These are phyloP conservation scores for Daldinia sp. DNA, from an alignment of 2,329 filamentous ascomycete species.

Conservation along the genomic window DNA sequence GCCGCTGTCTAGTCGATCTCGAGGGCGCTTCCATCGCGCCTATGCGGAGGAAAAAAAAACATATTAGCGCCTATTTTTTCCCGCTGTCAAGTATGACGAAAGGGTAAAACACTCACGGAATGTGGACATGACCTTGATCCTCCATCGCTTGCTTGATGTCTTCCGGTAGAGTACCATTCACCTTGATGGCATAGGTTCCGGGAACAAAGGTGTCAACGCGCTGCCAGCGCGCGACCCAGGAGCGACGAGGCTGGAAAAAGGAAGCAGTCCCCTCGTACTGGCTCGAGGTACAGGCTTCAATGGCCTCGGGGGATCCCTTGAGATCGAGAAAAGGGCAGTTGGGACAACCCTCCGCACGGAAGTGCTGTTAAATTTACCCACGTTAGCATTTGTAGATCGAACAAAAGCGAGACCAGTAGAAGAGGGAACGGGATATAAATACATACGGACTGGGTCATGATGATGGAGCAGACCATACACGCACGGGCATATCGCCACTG, in stretches of 20 bases:
- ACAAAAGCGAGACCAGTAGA: not conserved
- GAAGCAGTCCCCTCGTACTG: slow-evolving; percentile 95
- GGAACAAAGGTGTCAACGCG: slow-evolving; percentile 86
- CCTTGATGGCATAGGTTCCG: slow-evolving; percentile 94
- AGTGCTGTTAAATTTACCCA: slow-evolving; percentile 65
- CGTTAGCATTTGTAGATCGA: not conserved
- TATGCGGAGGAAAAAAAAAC: slow-evolving; percentile 5
- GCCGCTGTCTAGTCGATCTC: slow-evolving; percentile 33
- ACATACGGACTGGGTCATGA: slow-evolving; percentile 79
- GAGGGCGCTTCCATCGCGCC: slow-evolving; percentile 39
- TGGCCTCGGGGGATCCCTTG: slow-evolving; percentile 77
- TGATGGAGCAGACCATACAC: slow-evolving; percentile 98
- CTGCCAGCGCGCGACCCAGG: slow-evolving; percentile 98
- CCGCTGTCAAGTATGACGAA: not conserved
- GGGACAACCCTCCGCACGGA: slow-evolving; percentile 86
- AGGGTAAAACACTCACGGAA: slow-evolving; percentile 58
- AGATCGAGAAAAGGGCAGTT: slow-evolving; percentile 96
- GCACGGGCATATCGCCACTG: slow-evolving; percentile 90
- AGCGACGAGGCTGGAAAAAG: slow-evolving; percentile 79
- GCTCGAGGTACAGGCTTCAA: slow-evolving; percentile 92
- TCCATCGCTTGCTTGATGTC: slow-evolving; percentile 68
- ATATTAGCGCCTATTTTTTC: slow-evolving; percentile 1
- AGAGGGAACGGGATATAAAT: slow-evolving; percentile 4
- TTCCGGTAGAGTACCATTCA: slow-evolving; percentile 79
- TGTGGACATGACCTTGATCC: slow-evolving; percentile 70